Evolutionary conservation across 495 filamentous ascomycete species (phyloP), one percentile per base, ranked within the genome.

Genomic region (Penicillium dipodomyicola): DNA sequence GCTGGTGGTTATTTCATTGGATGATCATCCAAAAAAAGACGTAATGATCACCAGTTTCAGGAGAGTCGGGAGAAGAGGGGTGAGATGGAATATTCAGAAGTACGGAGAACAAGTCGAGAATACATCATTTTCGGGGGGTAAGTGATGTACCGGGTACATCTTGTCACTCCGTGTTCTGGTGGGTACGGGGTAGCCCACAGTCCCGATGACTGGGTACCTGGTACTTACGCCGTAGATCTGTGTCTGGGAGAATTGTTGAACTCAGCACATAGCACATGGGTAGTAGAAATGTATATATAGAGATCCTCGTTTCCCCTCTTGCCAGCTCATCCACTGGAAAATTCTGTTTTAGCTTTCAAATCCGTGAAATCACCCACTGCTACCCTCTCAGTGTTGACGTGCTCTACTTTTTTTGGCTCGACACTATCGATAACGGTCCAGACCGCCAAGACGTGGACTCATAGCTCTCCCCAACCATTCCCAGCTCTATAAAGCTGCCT

Each of bases 381-480:
- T 27, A 44, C 42, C 41, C 42, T 17, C n/a, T 29, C 23, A 44
- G 42, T 54, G 52, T 54, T 54, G 52, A 54, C 52, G 52, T 54
- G 32, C 15, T 25, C 41, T 45, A 54, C 51, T 46, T 30, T 44
- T 44, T 23, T 17, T 44, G 53, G 51, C 52, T 54, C 45, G 56
- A 61, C 44, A 51, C 62, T 61, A 59, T 64, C 60, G 57, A 62
- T 64, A 63, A 64, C 54, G 47, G 59, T 52, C 64, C 57, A 67
- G 58, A 60, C 65, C 65, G 67, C 67, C 65, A 61, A 64, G 61
- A 41, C 58, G 58, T 65, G 58, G 63, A n/a, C 55, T 57, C 64
- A 65, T 60, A 67, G 65, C 65, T 70, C 58, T 59, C 67, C 67
- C 67, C 67, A 70, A 70, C 67, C 47, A 60, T 67, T 67, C 48